These are phyloP conservation scores for Aurantiochytrium sp. DNA, from an alignment of 108 stramenopile genomes.

Conservation along the genomic window DNA sequence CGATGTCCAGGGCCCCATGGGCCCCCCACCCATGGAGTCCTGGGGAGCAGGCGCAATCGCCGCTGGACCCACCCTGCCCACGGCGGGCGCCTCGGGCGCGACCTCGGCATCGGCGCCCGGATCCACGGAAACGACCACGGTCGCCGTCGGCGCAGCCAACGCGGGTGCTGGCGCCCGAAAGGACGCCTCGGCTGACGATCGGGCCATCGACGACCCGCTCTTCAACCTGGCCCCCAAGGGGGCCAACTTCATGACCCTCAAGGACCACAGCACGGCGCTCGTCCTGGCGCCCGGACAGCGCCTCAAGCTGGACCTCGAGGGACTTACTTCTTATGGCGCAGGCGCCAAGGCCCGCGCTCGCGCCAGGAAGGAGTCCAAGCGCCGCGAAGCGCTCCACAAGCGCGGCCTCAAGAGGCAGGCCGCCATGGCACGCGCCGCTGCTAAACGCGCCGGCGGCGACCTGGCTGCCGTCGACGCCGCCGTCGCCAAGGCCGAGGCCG, in stretches of 20 bases:
- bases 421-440: background rate
- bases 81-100: no score
- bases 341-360: background rate
- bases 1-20: background rate
- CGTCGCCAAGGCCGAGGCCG: background rate
- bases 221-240: constrained; percentile 2
- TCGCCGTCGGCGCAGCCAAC: no score
- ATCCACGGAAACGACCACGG: no score
- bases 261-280: constrained; percentile 38
- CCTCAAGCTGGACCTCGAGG: constrained; percentile 34
- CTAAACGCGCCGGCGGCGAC: background rate
- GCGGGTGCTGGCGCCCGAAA: background rate
- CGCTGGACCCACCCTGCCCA: no score
- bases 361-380: background rate
- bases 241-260: constrained; percentile 36
- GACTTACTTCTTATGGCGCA: constrained; percentile 22
- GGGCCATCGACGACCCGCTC: background rate
- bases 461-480: background rate
- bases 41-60: background rate
- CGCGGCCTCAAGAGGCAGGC: background rate
- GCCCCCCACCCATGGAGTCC: no score
- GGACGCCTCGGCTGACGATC: background rate
- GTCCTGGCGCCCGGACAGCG: constrained; percentile 18
- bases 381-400: background rate
- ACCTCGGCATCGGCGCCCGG: no score